Base-by-base conservation (phyloP, 2,329 filamentous ascomycete species). In the Kalmusia sp. region DNA sequence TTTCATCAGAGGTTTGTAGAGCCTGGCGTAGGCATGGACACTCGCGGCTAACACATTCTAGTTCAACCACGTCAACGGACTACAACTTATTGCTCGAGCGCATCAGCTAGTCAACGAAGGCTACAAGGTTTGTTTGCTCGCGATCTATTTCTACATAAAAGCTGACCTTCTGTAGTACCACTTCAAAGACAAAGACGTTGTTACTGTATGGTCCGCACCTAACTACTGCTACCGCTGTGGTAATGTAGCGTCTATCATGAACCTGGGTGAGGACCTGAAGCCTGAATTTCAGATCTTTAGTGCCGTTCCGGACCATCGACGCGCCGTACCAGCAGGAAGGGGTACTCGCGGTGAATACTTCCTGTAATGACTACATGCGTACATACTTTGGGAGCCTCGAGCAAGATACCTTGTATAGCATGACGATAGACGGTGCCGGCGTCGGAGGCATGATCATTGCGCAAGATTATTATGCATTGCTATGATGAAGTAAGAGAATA, bases 201-300 rank as follows among this genome's bases (percentile, higher is more conserved):
- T 98, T 37, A 99, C 95, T 0, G 95, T 99, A 15, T 99, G 95
- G 79, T 77, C 74, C 11, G 95, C 95, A 4, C 95, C 95, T 3
- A 99, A 85, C 55, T 85, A 85, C 69, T 84, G 82, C 64, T 82
- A 82, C 63, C 72, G 79, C 43, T 81, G 79, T 56, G 79, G 79
- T 25, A 81, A 81, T 46, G 79, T 99, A 9, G 95, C 95, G 1
- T 93, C 95, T 0, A 93, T 99, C 52, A 80, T 99, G 56, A 95
- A 99, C 77, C 81, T 99, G 6, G 90, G 88, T 25, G 95, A 98
- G 73, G 93, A 98, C 67, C 82, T 97, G 47, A 87, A 92, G 55
- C 92, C 93, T 27, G 91, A 90, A 67, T 99, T 99, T 79, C 95
- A 89, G 74, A 95, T 96, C 68, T 96, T 96, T 80, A 89, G 87